A percentile compares a stretch with the other conserved stretches of the same genome.
Conservation (phyloP, 2,329 filamentous ascomycete genomes). For the Podosphaera fusca region DNA sequence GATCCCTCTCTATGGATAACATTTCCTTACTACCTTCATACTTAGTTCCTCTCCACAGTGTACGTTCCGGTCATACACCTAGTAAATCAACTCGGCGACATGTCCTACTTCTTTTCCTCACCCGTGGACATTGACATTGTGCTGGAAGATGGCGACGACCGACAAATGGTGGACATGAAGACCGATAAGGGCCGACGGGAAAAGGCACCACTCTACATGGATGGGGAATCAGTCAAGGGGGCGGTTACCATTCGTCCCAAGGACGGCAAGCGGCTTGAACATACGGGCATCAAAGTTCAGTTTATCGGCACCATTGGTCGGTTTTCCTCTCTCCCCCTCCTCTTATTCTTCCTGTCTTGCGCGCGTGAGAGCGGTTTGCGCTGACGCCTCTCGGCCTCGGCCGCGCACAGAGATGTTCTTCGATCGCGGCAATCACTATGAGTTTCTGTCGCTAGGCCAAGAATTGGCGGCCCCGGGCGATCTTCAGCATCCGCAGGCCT, state of each 20-base stretch:
- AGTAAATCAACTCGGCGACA: slow-evolving; percentile 17
- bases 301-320: slow-evolving; percentile 95
- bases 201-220: slow-evolving; percentile 89
- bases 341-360: neutral
- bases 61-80: no score
- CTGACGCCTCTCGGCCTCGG: neutral
- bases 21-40: no score
- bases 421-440: slow-evolving; percentile 95
- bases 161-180: slow-evolving; percentile 90
- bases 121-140: slow-evolving; percentile 98
- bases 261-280: slow-evolving; percentile 91
- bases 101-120: slow-evolving; percentile 97
- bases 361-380: neutral
- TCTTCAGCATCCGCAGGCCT: slow-evolving; percentile 94
- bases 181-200: slow-evolving; percentile 95
- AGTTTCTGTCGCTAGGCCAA: slow-evolving; percentile 91
- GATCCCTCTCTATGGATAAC: no score
- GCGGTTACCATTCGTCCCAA: slow-evolving; percentile 88
- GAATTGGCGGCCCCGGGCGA: slow-evolving; percentile 92
- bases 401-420: slow-evolving; percentile 78
- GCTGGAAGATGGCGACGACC: slow-evolving; percentile 82
- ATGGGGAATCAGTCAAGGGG: slow-evolving; percentile 94
- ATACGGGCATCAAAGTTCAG: slow-evolving; percentile 97
- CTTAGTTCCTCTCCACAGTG: no score
- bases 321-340: slow-evolving; percentile 8